Conservation (phyloP, 2,329 filamentous ascomycete genomes). For the Claviceps fusiformis region DNA sequence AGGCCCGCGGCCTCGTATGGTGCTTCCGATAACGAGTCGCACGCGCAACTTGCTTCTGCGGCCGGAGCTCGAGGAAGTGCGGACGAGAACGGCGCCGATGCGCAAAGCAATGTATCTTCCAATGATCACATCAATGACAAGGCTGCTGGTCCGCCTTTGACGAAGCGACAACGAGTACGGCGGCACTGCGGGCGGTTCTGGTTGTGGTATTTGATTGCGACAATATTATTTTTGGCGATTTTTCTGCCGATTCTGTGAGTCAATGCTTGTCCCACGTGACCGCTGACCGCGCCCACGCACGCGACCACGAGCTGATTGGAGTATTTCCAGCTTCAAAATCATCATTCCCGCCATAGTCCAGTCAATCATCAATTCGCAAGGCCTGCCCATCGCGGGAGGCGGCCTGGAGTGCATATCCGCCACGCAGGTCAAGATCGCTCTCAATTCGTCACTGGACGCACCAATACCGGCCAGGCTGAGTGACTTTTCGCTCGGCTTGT, state of each 20-base stretch:
- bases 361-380: constrained; percentile 26
- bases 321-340: constrained; percentile 26
- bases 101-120: constrained; percentile 1
- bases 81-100: neutral
- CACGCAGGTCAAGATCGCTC: constrained; percentile 19
- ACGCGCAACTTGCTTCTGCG: neutral
- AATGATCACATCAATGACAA: constrained; percentile 5
- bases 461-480: constrained; percentile 24
- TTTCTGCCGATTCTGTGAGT: constrained; percentile 32
- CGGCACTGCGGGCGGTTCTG: constrained; percentile 28
- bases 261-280: neutral
- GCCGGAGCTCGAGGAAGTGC: neutral
- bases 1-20: neutral
- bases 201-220: constrained; percentile 28
- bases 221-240: constrained; percentile 28
- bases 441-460: constrained; percentile 24
- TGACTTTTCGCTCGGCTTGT: constrained; percentile 25
- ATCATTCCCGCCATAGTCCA: constrained; percentile 33
- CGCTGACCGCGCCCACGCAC: too few species aligned
- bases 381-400: constrained; percentile 24
- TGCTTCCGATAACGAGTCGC: neutral
- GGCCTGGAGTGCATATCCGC: constrained; percentile 20
- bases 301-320: neutral
- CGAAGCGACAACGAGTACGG: constrained; percentile 23
- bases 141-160: neutral